Base-by-base conservation (phyloP, 139 green algal genomes). In the Coccomyxa sp. region DNA sequence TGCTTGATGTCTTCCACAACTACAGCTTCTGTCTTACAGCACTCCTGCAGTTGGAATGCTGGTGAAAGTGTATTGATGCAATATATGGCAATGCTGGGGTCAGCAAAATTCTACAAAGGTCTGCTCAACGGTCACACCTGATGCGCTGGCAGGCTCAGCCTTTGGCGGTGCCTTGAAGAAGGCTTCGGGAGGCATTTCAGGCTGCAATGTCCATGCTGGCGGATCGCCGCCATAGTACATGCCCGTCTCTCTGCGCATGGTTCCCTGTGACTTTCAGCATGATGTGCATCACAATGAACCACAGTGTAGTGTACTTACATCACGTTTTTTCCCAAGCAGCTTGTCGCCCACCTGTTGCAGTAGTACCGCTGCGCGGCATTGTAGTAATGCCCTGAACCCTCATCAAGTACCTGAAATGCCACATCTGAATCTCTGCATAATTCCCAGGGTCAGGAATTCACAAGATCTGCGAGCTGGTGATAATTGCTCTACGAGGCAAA, bases 181-280 rank as follows among this genome's bases (percentile, higher is more conserved):
- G 15, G 93, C 89, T 28, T 85, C 88, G 14, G 78, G 68, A 30
- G 92, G 92, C 0, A 96, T 86, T 28, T 82, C 60, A 13, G 93
- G 93, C 0, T 75, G 25, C 13, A 83, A 75, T 27, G 90, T 92
- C 93, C 93, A 97, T 0, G 85, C 84, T 15, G 88, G 82, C 1
- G 92, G 92, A 1, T 96, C 91, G 0, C 93, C 93, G 13, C 93
- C 93, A 82, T 95, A 97, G 82, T 97, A 97, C 88, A 91, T 91
- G 17, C 60, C 79, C 68, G 85, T 79, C 17, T 23, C 58, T 25
- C 83, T 76, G 67, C 59, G 60, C 13, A 16, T 25, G 4, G 12
- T 12, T 51, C 78, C 18, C 51, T 38, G 13, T 68, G 13, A 23
- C 16, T 17, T 23, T 18, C 30, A 60, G 15, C 58, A 66, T 13